These are phyloP conservation scores for Handroanthus guayacan DNA, from an alignment of 257 asterid species.

Conservation along the genomic window DNA sequence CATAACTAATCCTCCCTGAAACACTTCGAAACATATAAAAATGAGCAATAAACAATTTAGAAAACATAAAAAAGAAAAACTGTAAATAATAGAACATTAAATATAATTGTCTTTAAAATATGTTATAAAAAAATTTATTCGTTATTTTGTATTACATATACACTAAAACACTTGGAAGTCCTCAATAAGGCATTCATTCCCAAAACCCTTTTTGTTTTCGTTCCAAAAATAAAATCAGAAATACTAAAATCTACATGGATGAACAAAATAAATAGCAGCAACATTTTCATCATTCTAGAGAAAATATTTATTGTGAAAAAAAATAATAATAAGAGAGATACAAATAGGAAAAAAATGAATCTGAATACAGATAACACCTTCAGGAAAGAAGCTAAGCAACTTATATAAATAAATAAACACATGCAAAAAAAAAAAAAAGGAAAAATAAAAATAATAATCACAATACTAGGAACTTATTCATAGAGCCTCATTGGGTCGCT, in stretches of 20 bases:
- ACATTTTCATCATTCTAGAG: neutral
- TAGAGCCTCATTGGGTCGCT: conserved; percentile 46
- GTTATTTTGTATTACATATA: no score
- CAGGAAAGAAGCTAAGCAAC: neutral
- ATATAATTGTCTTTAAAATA: no score
- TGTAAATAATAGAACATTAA: neutral
- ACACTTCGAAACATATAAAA: no score
- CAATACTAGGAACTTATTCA: no score
- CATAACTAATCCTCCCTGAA: no score
- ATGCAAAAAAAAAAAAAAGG: neutral
- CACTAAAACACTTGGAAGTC: no score
- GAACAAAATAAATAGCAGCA: neutral
- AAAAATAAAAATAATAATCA: neutral
- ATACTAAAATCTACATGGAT: neutral
- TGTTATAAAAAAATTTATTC: no score
- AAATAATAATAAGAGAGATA: conserved; percentile 8
- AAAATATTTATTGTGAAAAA: conserved; percentile 18
- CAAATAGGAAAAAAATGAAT: neutral
- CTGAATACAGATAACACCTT: neutral
- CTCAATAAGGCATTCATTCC: no score
- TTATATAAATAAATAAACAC: neutral
- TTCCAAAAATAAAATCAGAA: neutral
- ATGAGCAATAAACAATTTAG: neutral
- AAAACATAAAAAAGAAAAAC: neutral
- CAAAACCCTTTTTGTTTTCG: no score